Percentiles rank a stretch among this genome's conserved stretches.
phyloP scores from a whole-genome alignment of 2,329 filamentous ascomycete species.

The Botrytis tulipae region DNA sequence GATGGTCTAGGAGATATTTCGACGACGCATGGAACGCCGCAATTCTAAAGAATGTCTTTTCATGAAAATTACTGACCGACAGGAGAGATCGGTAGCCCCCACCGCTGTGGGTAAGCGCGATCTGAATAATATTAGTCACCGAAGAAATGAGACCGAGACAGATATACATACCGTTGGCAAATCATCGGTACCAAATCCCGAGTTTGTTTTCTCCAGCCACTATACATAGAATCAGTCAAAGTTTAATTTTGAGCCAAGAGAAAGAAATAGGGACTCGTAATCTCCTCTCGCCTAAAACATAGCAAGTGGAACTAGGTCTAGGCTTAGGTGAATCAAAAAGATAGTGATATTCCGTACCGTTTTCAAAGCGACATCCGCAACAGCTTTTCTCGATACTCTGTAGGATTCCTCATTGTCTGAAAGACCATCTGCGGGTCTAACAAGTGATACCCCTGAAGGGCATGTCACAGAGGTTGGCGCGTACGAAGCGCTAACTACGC shows the following conservation, averaged over 20 bases:
- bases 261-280: background rate
- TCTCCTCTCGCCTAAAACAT: background rate
- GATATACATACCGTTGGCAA: slow-evolving; percentile 39
- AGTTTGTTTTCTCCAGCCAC: slow-evolving; percentile 35
- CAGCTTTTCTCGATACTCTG: slow-evolving; percentile 40
- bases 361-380: slow-evolving; percentile 42
- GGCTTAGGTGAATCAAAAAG: background rate
- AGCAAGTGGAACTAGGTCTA: background rate
- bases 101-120: slow-evolving; percentile 42
- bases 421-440: slow-evolving; percentile 42
- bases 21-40: background rate
- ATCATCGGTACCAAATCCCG: slow-evolving; percentile 39
- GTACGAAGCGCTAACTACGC: slow-evolving; percentile 31
- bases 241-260: background rate
- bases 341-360: slow-evolving; percentile 19
- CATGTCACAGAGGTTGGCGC: slow-evolving; percentile 41
- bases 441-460: slow-evolving; percentile 39
- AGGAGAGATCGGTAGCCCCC: slow-evolving; percentile 37
- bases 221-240: slow-evolving; percentile 8
- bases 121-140: slow-evolving; percentile 22
- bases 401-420: slow-evolving; percentile 43
- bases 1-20: background rate
- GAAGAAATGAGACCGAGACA: background rate
- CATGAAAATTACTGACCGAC: slow-evolving; percentile 21
- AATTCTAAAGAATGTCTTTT: background rate